A percentile compares a stretch with the other conserved stretches of the same genome.
phyloP scores from a whole-genome alignment of 495 filamentous ascomycete species.

The Neurospora intermedia region DNA sequence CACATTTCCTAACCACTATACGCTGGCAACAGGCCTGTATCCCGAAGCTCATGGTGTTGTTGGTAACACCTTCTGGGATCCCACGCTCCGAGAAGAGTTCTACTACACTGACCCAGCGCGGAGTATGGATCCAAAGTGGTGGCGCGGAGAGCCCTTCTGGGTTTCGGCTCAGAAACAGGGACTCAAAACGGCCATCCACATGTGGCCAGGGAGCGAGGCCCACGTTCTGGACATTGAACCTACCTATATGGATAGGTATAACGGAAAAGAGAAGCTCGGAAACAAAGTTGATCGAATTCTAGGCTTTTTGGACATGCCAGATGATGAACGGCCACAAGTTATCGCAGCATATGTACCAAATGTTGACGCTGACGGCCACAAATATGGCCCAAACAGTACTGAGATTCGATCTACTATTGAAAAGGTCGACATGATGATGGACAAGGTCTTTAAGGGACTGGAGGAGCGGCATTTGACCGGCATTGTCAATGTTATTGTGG shows the following conservation, averaged over 20 bases:
- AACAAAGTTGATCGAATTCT: slow-evolving; percentile 71
- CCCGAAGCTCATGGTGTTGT: slow-evolving; percentile 91
- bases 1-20: slow-evolving; percentile 97
- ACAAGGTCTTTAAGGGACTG: slow-evolving; percentile 61
- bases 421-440: slow-evolving; percentile 70
- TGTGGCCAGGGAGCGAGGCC: slow-evolving; percentile 97
- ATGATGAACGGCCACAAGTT: slow-evolving; percentile 68
- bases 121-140: slow-evolving; percentile 81
- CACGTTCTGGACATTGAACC: slow-evolving; percentile 58
- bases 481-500: slow-evolving; percentile 93
- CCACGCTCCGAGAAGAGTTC: slow-evolving; percentile 63
- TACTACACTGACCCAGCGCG: slow-evolving; percentile 65
- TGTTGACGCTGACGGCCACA: slow-evolving; percentile 77
- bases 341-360: slow-evolving; percentile 92
- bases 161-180: slow-evolving; percentile 74
- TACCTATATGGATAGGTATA: slow-evolving; percentile 70
- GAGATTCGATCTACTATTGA: slow-evolving; percentile 67
- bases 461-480: slow-evolving; percentile 72
- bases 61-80: slow-evolving; percentile 91
- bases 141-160: slow-evolving; percentile 89
- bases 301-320: slow-evolving; percentile 70
- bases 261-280: slow-evolving; percentile 59
- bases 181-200: slow-evolving; percentile 74
- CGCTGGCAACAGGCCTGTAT: slow-evolving; percentile 82
- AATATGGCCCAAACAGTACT: slow-evolving; percentile 87